Percentiles rank a stretch among this genome's conserved stretches.
Evolutionary conservation across 1,139 yeast genomes (phyloP).

Genomic region (Protomyces arabidopsidicola): DNA sequence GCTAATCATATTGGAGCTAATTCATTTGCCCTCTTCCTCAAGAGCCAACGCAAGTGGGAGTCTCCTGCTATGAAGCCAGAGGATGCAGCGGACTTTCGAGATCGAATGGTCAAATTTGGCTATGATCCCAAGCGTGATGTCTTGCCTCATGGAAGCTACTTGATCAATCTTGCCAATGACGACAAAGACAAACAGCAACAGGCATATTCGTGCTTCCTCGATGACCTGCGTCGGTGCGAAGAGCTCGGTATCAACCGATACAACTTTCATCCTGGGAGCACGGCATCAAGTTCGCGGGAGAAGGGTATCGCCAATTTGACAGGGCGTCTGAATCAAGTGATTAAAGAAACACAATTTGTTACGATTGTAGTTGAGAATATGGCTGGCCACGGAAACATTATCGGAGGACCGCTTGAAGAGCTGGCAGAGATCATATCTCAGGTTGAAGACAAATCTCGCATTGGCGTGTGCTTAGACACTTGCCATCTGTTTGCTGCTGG

Average conservation of each 20-base stretch:
- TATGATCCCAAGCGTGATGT: conserved; percentile 68
- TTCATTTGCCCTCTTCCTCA: conserved; percentile 83
- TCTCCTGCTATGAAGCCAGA: conserved; percentile 67
- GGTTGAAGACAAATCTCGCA: conserved; percentile 70
- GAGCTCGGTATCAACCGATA: conserved; percentile 75
- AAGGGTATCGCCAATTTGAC: conserved; percentile 68
- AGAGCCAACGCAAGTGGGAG: conserved; percentile 87
- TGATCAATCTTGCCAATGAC: conserved; percentile 88
- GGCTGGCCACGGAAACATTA: conserved; percentile 94
- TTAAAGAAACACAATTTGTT: conserved; percentile 65
- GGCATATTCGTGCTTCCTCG: conserved; percentile 73
- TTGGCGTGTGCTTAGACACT: conserved; percentile 66
- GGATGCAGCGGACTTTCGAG: conserved; percentile 63
- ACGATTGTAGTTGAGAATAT: conserved; percentile 89
- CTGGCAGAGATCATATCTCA: conserved; percentile 65
- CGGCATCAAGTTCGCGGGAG: conserved; percentile 64
- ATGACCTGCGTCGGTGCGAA: conserved; percentile 84
- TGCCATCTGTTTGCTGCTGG: conserved; percentile 58
- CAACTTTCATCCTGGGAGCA: conserved; percentile 93
- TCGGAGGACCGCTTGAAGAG: conserved; percentile 79
- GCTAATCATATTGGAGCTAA: conserved; percentile 71
- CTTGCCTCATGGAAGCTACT: conserved; percentile 91
- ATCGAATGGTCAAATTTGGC: conserved; percentile 55
- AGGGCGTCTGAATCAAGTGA: conserved; percentile 70
- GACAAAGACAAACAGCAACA: conserved; percentile 72